phyloP scores from a whole-genome alignment of 495 filamentous ascomycete genomes.

The Penicillium canariense region DNA sequence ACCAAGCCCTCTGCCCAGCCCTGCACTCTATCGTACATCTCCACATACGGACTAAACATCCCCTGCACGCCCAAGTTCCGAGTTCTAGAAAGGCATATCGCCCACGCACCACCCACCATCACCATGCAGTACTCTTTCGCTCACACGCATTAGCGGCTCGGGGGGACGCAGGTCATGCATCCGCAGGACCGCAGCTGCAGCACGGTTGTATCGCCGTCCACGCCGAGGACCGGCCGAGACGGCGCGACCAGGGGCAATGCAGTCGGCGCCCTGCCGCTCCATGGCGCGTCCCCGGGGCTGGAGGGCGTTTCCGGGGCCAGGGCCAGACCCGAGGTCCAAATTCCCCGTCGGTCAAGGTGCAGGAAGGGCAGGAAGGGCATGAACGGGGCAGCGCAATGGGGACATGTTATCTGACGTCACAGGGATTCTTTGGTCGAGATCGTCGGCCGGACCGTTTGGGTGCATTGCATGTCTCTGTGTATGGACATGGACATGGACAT shows the following conservation, averaged over 20 bases:
- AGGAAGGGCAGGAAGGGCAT: too few species aligned
- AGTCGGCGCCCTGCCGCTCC: too few species aligned
- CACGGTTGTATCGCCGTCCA: constrained; percentile 12
- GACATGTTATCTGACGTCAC: not conserved
- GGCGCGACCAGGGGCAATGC: constrained; percentile 7
- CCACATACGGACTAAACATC: not conserved
- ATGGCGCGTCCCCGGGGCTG: too few species aligned
- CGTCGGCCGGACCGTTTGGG: too few species aligned
- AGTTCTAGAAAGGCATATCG: constrained; percentile 31
- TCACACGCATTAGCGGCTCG: constrained; percentile 35
- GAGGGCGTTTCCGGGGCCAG: not conserved
- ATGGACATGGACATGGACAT: too few species aligned
- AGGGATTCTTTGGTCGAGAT: not conserved
- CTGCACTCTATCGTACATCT: not conserved
- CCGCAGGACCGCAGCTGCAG: constrained; percentile 21
- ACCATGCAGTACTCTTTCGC: constrained; percentile 23
- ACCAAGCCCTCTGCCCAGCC: too few species aligned
- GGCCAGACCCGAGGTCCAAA: not conserved
- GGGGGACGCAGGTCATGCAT: constrained; percentile 36
- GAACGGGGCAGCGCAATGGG: not conserved
- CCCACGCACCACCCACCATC: constrained; percentile 16
- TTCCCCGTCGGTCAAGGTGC: not conserved
- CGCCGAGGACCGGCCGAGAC: not conserved
- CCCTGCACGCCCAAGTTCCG: not conserved
- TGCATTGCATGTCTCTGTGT: too few species aligned